These are phyloP conservation scores for Myrica gale DNA, from an alignment of 306 rosid genomes.

Conservation along the genomic window DNA sequence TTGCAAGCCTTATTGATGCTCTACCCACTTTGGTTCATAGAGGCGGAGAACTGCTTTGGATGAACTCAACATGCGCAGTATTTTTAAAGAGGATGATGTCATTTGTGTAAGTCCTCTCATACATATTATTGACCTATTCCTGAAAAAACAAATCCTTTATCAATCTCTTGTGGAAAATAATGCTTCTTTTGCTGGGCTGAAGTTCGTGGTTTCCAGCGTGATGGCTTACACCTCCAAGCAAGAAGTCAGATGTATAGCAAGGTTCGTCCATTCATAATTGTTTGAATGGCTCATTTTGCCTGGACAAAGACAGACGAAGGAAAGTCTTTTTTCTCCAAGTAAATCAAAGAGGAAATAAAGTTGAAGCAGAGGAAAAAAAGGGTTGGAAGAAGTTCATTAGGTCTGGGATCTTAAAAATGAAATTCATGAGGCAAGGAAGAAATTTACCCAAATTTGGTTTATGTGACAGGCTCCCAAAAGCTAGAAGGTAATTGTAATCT, in stretches of 20 bases:
- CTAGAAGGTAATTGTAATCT: not conserved
- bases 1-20: constrained; percentile 14
- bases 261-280: constrained; percentile 39
- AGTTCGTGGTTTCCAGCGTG: constrained; percentile 82
- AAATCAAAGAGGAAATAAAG: too few species aligned
- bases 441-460: not conserved
- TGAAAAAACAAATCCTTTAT: not conserved
- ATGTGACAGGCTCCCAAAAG: not conserved
- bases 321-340: too few species aligned
- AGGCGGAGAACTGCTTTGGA: constrained; percentile 87
- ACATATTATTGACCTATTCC: not conserved
- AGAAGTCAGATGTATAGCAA: constrained; percentile 93
- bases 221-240: constrained; percentile 95
- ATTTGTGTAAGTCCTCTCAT: constrained; percentile 64
- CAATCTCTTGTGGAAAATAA: not conserved
- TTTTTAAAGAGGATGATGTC: constrained; percentile 85
- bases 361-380: too few species aligned
- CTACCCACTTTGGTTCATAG: constrained; percentile 37
- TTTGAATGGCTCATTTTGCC: not conserved
- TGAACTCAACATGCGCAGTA: constrained; percentile 88
- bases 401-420: too few species aligned
- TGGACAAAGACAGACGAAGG: too few species aligned
- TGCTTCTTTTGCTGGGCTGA: constrained; percentile 55
- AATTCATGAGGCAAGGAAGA: not conserved
- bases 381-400: too few species aligned